Evolutionary conservation across 78 protist species (phyloP).

Genomic region (Trichosphaerium sp.): DNA sequence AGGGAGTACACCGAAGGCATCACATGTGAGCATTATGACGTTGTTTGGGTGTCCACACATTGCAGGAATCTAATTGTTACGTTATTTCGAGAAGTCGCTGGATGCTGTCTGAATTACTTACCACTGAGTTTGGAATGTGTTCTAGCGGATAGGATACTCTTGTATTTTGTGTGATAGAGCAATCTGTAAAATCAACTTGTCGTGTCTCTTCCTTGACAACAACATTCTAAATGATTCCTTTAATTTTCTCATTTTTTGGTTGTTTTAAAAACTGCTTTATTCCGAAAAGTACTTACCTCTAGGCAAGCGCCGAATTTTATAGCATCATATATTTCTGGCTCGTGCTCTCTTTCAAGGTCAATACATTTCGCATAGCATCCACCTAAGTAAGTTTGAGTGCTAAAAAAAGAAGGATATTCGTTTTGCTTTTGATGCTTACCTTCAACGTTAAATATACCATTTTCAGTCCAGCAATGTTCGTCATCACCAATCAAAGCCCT

Average conservation of each 20-base stretch:
- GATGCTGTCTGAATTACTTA: no score
- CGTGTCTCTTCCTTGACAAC: conserved; percentile 49
- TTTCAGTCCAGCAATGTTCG: conserved; percentile 92
- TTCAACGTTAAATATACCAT: conserved; percentile 86
- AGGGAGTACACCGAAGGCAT: conserved; percentile 95
- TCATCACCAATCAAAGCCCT: conserved; percentile 93
- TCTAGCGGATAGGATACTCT: conserved; percentile 89
- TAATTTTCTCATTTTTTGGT: no score
- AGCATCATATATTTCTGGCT: conserved; percentile 92
- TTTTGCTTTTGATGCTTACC: no score
- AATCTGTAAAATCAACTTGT: conserved; percentile 65
- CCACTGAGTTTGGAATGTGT: conserved; percentile 78
- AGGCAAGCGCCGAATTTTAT: conserved; percentile 75
- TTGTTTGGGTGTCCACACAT: conserved; percentile 77
- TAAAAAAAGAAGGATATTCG: no score
- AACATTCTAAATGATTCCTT: no score
- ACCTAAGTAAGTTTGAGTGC: no score
- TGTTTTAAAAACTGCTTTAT: no score
- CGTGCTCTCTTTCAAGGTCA: conserved; percentile 65
- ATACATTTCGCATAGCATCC: conserved; percentile 97
- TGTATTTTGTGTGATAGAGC: conserved; percentile 85
- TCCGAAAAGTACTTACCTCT: no score
- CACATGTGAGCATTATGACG: conserved; percentile 90
- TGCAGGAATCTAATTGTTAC: conserved; percentile 67
- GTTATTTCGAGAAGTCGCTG: no score